These are phyloP conservation scores for Lactarius pseudohatsudake DNA, from an alignment of 768 basidiomycete species.

Conservation along the genomic window DNA sequence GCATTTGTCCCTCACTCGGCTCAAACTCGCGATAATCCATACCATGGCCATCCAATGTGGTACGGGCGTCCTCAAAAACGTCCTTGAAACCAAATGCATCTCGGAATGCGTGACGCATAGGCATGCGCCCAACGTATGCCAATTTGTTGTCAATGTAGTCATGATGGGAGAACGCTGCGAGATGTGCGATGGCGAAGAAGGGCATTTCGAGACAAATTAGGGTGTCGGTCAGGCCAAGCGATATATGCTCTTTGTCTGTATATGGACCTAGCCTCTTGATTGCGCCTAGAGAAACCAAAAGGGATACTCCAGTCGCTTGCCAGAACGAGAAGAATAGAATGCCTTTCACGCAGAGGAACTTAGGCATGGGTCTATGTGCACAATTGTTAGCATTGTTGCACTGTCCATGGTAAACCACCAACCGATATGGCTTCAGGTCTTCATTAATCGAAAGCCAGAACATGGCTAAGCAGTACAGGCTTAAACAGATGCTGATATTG, in stretches of 20 bases:
- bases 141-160: conserved; percentile 74
- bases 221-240: conserved; percentile 84
- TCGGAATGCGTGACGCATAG: conserved; percentile 78
- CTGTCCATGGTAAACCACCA: conserved; percentile 32
- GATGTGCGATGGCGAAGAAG: conserved; percentile 90
- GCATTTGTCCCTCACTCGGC: conserved; percentile 90
- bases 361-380: conserved; percentile 75
- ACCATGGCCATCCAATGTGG: conserved; percentile 81
- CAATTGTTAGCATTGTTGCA: neutral
- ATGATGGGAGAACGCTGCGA: conserved; percentile 89
- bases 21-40: conserved; percentile 98
- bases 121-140: conserved; percentile 83
- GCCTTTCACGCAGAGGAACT: conserved; percentile 98
- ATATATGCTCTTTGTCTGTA: conserved; percentile 85
- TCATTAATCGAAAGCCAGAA: conserved; percentile 94
- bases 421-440: conserved; percentile 89
- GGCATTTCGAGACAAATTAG: conserved; percentile 98
- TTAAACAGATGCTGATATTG: conserved; percentile 77
- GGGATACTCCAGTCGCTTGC: conserved; percentile 86
- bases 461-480: conserved; percentile 88
- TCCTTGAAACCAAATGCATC: conserved; percentile 89
- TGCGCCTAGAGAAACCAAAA: conserved; percentile 78
- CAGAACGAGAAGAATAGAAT: conserved; percentile 99
- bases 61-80: conserved; percentile 79
- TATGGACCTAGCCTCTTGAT: conserved; percentile 85